phyloP scores from a whole-genome alignment of 805 yeast species.

The Isabelozyma rhagii region DNA sequence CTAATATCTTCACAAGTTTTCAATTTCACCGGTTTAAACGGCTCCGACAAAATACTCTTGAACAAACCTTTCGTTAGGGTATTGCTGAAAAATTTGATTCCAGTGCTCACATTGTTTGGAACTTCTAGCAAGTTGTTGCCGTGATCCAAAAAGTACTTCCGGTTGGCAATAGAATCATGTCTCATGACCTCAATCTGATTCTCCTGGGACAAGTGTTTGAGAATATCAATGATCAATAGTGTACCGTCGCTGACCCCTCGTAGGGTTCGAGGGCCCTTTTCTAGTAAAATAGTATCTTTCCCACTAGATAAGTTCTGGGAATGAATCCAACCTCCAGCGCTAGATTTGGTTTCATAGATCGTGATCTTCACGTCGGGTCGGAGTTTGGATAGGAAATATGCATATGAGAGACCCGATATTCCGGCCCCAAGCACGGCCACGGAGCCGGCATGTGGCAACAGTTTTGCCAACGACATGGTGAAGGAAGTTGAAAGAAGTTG shows the following conservation, averaged over 20 bases:
- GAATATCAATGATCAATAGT: slow-evolving; percentile 58
- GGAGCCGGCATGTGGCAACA: slow-evolving; percentile 27
- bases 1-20: slow-evolving; percentile 56
- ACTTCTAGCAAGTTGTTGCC: slow-evolving; percentile 49
- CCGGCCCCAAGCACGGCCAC: slow-evolving; percentile 88
- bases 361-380: slow-evolving; percentile 73
- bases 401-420: slow-evolving; percentile 75
- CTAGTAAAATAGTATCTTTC: slow-evolving; percentile 42
- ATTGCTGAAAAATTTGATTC: slow-evolving; percentile 27
- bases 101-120: slow-evolving; percentile 41
- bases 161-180: slow-evolving; percentile 59
- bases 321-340: slow-evolving; percentile 80
- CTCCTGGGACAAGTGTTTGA: slow-evolving; percentile 45
- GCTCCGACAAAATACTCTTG: slow-evolving; percentile 48
- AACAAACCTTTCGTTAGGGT: slow-evolving; percentile 46
- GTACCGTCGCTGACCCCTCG: slow-evolving; percentile 83
- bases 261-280: slow-evolving; percentile 89
- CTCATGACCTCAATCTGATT: slow-evolving; percentile 59
- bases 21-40: slow-evolving; percentile 32
- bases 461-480: slow-evolving; percentile 11
- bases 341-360: slow-evolving; percentile 52
- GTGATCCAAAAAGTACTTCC: slow-evolving; percentile 58
- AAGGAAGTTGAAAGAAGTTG: too few relatives aligned
- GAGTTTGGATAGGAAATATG: slow-evolving; percentile 63
- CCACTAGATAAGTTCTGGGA: slow-evolving; percentile 35